Base-by-base conservation (phyloP, 768 basidiomycete genomes). In the Amanita muscaria region DNA sequence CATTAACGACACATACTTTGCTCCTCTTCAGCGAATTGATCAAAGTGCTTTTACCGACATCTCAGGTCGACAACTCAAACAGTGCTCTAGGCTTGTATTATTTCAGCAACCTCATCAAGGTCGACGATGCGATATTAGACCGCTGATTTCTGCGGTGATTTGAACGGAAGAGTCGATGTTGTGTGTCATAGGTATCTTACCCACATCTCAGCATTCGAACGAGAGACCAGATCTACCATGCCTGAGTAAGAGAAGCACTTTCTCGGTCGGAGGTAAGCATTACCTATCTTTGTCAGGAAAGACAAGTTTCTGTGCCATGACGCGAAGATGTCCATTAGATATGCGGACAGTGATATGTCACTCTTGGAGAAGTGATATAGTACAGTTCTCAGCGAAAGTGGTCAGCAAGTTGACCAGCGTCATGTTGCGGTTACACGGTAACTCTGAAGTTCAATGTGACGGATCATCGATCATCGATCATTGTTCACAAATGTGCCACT, bases 221-320 rank as follows among this genome's bases (percentile, higher is more conserved):
- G 73, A 3, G 94, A 90, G 9, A 98, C 83, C 15, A 99, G 77
- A 62, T 97, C 93, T 96, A 53, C 22, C 31, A n/a, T n/a, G 16
- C 16, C 36, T 14, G 44, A 32, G 16, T 31, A 40, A 18, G 34
- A 45, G 21, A 10, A 14, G 29, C 23, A 32, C 18, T 18, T 16
- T 37, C 12, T 14, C n/a, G 36, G 18, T 11, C 64, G 81, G 46
- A 49, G 15, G 10, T n/a, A 15, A 23, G 30, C 7, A 42, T 42
- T 42, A 91, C 94, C 94, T 46, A 96, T 86, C 67, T 99, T 97
- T 63, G 97, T 98, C n/a, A n/a, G n/a, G n/a, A n/a, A 91, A 89
- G 2, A 99, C 80, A 18, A 99, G 66, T 59, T 80, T 86, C 70
- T 99, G 24, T 10, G 35, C 27, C 15, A 36, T 30, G 43, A 36